Percentiles rank a stretch among this genome's conserved stretches.
Conservation (phyloP, 2,329 filamentous ascomycete species). For the Blumeriella jaapii region DNA sequence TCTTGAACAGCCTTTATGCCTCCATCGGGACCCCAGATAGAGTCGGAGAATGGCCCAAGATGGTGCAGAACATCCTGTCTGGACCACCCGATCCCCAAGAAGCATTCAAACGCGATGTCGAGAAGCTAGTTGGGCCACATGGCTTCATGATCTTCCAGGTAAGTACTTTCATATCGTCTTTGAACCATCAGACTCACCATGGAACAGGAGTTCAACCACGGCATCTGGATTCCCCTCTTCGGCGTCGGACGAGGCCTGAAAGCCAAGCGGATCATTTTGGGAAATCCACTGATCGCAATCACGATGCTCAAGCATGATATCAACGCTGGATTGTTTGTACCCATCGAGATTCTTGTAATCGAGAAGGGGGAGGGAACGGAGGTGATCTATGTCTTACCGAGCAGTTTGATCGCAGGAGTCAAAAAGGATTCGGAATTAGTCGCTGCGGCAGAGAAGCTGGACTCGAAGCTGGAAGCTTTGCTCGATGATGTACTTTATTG, state of each 20-base stretch:
- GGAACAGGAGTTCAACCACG: constrained; percentile 16
- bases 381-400: constrained; percentile 15
- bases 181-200: neutral
- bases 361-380: constrained; percentile 13
- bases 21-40: constrained; percentile 11
- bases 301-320: constrained; percentile 17
- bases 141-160: constrained; percentile 19
- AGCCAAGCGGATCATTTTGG: constrained; percentile 15
- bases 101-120: constrained; percentile 5
- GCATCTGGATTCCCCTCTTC: constrained; percentile 16
- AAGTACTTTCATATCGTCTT: neutral
- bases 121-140: constrained; percentile 11
- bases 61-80: constrained; percentile 3
- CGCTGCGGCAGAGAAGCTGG: constrained; percentile 10
- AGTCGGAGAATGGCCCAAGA: constrained; percentile 1
- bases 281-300: constrained; percentile 19
- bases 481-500: constrained; percentile 5
- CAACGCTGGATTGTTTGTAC: constrained; percentile 14
- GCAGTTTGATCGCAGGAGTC: constrained; percentile 11
- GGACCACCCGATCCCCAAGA: constrained; percentile 4
- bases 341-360: constrained; percentile 16
- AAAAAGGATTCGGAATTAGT: constrained; percentile 8
- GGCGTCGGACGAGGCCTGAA: constrained; percentile 9
- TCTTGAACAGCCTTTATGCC: constrained; percentile 11
- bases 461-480: constrained; percentile 13